phyloP scores from a whole-genome alignment of 805 yeast genomes.

The Wickerhamiella australiensis region DNA sequence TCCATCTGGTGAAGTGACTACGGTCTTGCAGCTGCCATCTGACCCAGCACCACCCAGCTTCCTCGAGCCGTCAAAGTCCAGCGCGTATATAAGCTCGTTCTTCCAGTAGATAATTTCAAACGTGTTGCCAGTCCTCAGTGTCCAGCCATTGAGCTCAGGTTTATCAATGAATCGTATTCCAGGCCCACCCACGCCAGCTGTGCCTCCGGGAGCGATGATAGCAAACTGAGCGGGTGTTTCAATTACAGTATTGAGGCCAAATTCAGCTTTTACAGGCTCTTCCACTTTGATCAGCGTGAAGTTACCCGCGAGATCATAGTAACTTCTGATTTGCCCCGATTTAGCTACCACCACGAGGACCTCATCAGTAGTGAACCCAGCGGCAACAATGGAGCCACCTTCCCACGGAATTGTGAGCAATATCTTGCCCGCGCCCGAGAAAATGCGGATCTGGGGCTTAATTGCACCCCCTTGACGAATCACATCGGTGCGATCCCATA shows the following conservation, averaged over 20 bases:
- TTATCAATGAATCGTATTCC: neutral
- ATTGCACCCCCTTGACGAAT: conserved; percentile 12
- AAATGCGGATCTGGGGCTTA: conserved; percentile 22
- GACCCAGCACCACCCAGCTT: neutral
- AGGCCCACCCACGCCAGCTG: neutral
- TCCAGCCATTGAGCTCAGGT: neutral
- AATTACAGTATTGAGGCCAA: conserved; percentile 1
- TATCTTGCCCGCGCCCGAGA: conserved; percentile 26
- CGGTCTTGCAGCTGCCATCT: neutral
- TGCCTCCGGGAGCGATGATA: neutral
- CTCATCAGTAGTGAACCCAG: conserved; percentile 44
- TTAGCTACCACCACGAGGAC: conserved; percentile 44
- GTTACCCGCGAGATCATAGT: conserved; percentile 54
- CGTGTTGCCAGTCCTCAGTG: neutral
- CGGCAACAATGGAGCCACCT: conserved; percentile 40
- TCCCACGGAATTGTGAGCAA: conserved; percentile 28
- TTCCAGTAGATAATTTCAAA: neutral
- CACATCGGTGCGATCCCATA: conserved; percentile 19
- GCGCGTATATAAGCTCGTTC: neutral
- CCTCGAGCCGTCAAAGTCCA: neutral
- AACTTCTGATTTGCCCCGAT: conserved; percentile 43
- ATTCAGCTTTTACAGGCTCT: neutral
- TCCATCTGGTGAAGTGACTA: neutral
- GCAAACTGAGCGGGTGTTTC: neutral
- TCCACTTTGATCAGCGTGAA: conserved; percentile 31